A percentile compares a stretch with the other conserved stretches of the same genome.
Conservation (phyloP, 2,329 filamentous ascomycete genomes). For the Fusarium sp. region DNA sequence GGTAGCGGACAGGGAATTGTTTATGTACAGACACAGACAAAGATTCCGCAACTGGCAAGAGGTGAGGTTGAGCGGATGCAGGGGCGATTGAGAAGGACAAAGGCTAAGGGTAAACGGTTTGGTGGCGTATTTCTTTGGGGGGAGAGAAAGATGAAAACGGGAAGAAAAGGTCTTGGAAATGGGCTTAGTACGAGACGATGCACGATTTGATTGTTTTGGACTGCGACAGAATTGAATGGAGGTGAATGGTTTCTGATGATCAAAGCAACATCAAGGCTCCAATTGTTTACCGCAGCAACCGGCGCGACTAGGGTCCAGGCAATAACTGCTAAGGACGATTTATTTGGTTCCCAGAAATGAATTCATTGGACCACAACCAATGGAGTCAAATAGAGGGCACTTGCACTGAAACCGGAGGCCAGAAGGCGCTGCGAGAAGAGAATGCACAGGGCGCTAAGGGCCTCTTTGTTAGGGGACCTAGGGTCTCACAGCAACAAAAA, state of each 20-base stretch:
- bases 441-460: constrained; percentile 29
- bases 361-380: constrained; percentile 33
- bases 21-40: constrained; percentile 33
- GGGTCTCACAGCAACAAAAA: constrained; percentile 43
- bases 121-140: constrained; percentile 20
- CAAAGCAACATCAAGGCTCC: constrained; percentile 33
- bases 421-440: constrained; percentile 15
- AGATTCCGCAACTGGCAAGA: constrained; percentile 44
- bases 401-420: constrained; percentile 43
- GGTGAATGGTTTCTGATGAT: constrained; percentile 30
- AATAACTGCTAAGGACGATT: not conserved
- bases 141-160: constrained; percentile 8
- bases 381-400: constrained; percentile 22
- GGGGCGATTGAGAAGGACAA: constrained; percentile 22
- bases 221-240: constrained; percentile 23
- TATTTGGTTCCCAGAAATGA: not conserved
- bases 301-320: constrained; percentile 29
- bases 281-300: constrained; percentile 53
- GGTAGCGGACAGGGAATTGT: constrained; percentile 14
- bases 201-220: constrained; percentile 29
- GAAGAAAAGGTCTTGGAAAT: constrained; percentile 14
- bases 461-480: constrained; percentile 17
- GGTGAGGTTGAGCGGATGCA: constrained; percentile 31
- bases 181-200: constrained; percentile 16
- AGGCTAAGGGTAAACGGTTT: not conserved